phyloP scores from a whole-genome alignment of 2,329 filamentous ascomycete species.

The Exophiala aquamarina region DNA sequence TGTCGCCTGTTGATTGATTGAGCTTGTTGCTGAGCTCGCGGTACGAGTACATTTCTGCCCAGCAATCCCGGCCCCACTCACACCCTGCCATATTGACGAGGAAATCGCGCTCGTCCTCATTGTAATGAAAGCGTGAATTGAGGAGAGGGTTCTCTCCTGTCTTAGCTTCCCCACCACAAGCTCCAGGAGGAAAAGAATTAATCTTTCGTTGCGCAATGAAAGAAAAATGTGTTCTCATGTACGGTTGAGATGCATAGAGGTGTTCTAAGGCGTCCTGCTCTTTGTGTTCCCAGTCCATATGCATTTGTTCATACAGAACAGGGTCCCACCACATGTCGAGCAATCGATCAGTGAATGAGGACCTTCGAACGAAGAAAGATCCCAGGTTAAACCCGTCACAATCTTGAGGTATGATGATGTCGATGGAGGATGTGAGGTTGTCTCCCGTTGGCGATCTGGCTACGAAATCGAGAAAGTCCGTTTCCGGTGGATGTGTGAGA shows the following conservation, averaged over 20 bases:
- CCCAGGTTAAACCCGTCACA: slow-evolving; percentile 95
- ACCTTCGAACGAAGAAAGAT: slow-evolving; percentile 86
- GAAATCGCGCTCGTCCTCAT: slow-evolving; percentile 82
- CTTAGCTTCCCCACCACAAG: slow-evolving; percentile 60
- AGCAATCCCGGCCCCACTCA: slow-evolving; percentile 94
- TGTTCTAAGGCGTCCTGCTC: slow-evolving; percentile 95
- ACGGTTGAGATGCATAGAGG: slow-evolving; percentile 86
- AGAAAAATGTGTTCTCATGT: slow-evolving; percentile 83
- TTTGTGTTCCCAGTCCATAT: slow-evolving; percentile 99
- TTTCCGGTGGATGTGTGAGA: slow-evolving; percentile 77
- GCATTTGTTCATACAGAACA: slow-evolving; percentile 94
- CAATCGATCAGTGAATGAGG: slow-evolving; percentile 84
- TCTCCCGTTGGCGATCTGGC: slow-evolving; percentile 75
- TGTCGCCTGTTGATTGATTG: slow-evolving; percentile 81
- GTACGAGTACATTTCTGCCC: slow-evolving; percentile 96
- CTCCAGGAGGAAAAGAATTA: slow-evolving; percentile 90
- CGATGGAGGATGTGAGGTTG: slow-evolving; percentile 73
- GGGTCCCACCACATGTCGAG: slow-evolving; percentile 99
- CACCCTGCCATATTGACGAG: slow-evolving; percentile 98
- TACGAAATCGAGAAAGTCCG: slow-evolving; percentile 72
- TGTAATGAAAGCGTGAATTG: slow-evolving; percentile 79
- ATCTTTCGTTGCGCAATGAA: slow-evolving; percentile 90
- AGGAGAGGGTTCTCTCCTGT: slow-evolving; percentile 14
- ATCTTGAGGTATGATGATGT: slow-evolving; percentile 87
- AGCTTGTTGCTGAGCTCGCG: slow-evolving; percentile 86